A percentile compares a stretch with the other conserved stretches of the same genome.
These are phyloP conservation scores for Balakata baccata DNA, from an alignment of 345 rosid genomes.

Conservation along the genomic window DNA sequence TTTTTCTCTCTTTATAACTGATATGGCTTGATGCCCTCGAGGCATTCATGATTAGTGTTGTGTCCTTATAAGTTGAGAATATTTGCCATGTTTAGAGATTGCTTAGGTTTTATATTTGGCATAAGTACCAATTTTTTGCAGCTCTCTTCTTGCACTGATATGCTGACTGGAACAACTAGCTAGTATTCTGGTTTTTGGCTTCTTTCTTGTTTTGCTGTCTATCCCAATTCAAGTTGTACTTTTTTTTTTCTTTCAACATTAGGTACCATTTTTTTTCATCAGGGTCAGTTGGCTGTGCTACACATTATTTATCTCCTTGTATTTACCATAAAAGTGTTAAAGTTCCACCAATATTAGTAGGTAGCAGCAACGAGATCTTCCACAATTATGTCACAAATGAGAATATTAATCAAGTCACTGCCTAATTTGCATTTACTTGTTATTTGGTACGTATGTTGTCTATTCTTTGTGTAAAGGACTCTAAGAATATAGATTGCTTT, in stretches of 20 bases:
- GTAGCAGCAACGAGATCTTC: too few species aligned
- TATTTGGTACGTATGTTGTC: neutral
- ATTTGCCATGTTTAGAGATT: conserved; percentile 28
- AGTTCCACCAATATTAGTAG: too few species aligned
- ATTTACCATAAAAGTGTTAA: too few species aligned
- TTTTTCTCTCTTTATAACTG: conserved; percentile 13
- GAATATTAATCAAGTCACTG: too few species aligned
- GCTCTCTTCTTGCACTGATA: neutral
- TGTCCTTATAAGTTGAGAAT: conserved; percentile 24
- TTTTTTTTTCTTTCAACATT: neutral
- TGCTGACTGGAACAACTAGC: neutral
- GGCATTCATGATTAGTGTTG: conserved; percentile 26
- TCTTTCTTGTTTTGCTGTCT: neutral
- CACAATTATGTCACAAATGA: too few species aligned
- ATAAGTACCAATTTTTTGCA: conserved; percentile 7
- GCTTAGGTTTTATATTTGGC: conserved; percentile 18
- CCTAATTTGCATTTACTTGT: too few species aligned
- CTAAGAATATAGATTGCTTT: too few species aligned
- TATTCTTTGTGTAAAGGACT: neutral
- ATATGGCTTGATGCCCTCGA: conserved; percentile 31
- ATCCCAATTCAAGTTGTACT: neutral
- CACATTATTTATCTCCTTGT: too few species aligned
- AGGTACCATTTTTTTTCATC: neutral
- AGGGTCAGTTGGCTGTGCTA: too few species aligned
- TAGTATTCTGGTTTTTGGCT: neutral